Conservation (phyloP, 163 green algal species). For the Smithsoniella earleae region DNA sequence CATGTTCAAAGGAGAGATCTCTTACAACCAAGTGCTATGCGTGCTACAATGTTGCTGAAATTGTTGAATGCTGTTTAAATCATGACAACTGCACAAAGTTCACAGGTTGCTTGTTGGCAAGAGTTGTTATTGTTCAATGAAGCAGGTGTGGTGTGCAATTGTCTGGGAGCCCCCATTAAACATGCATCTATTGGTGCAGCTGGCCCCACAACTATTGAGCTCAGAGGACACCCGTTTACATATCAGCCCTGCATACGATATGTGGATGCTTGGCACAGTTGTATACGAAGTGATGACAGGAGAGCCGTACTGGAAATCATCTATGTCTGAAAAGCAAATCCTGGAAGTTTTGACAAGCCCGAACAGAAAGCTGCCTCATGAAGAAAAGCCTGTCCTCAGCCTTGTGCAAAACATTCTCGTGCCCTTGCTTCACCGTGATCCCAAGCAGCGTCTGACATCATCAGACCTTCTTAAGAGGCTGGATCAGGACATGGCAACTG, state of each 20-base stretch:
- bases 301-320: neutral
- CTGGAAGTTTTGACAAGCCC: neutral
- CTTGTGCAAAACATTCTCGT: slow-evolving; percentile 3
- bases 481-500: slow-evolving; percentile 22
- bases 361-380: neutral
- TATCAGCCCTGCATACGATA: neutral
- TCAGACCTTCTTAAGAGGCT: slow-evolving; percentile 5
- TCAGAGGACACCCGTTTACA: neutral
- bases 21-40: neutral
- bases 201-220: slow-evolving; percentile 2
- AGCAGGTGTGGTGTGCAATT: neutral
- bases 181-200: neutral
- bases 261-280: slow-evolving; percentile 13
- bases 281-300: slow-evolving; percentile 29
- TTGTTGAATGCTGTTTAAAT: no score
- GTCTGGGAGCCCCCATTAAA: no score
- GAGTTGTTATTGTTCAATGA: neutral
- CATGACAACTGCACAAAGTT: no score
- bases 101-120: no score
- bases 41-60: no score
- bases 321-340: neutral
- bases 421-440: slow-evolving; percentile 10
- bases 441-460: slow-evolving; percentile 6
- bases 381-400: neutral
- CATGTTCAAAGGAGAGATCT: neutral